Base-by-base conservation (phyloP, 257 asterid genomes). In the Marsdenia floribunda region DNA sequence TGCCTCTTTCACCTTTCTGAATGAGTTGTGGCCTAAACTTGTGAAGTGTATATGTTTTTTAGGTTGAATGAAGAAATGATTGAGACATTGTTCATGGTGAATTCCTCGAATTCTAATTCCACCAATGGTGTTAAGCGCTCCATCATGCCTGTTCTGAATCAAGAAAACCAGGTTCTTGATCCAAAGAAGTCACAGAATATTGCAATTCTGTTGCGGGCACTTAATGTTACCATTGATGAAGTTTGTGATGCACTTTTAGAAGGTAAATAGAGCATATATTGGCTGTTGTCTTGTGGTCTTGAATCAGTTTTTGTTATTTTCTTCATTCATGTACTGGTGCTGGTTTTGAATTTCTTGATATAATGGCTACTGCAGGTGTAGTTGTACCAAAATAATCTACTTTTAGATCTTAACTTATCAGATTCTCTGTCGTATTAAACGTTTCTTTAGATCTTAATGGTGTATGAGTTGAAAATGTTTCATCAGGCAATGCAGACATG, bases 61-160 rank as follows among this genome's bases (percentile, higher is more conserved):
- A 92, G 98, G 88, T 80, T 92, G 85, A 89, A 92, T 24, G 98
- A 92, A 77, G 89, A 92, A 77, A 90, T 89, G 97, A 89, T 90
- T 8, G 92, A 92, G 86, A 82, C 88, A 58, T 79, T 89, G 44
- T 90, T 90, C 82, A 80, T 75, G 68, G 90, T 76, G 69, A 90
- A 82, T 76, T 78, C 83, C 71, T 79, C 89, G 0, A 86, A 76
- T 78, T 70, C 75, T 38, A 84, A 83, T 73, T 73, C 77, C 6
- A 86, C 85, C 73, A 89, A 86, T 47, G 83, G 86, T 6, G 68
- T 52, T 2, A 71, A 78, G 81, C 87, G 87, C 38, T 80, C 75
- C 3, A 60, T 75, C 11, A 71, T 70, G 50, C 75, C 83, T 0
- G 78, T 74, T 61, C 3, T 24, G 58, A 81, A 75, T 76, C 91